These are phyloP conservation scores for Sporothrix sp. DNA, from an alignment of 2,329 filamentous ascomycete species.

Conservation along the genomic window DNA sequence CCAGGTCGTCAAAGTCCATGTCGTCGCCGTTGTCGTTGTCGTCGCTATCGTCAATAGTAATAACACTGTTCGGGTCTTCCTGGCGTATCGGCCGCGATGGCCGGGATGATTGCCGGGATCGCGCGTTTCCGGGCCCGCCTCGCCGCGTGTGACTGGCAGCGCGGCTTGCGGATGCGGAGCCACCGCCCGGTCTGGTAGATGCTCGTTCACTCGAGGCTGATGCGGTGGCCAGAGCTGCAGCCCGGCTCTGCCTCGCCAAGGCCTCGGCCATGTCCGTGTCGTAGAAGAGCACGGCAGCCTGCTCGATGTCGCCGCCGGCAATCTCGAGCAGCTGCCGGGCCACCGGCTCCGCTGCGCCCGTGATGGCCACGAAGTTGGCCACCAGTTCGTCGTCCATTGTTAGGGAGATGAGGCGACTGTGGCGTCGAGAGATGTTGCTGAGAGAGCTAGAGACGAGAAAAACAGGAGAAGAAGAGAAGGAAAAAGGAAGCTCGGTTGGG, in stretches of 20 bases:
- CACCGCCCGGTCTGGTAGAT: conserved; percentile 9
- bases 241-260: conserved; percentile 28
- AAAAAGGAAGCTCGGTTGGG: not conserved
- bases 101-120: not conserved
- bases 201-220: not conserved
- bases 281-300: conserved; percentile 83
- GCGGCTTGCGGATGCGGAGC: conserved; percentile 12
- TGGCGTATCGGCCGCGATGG: conserved; percentile 26
- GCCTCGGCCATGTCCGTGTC: conserved; percentile 62
- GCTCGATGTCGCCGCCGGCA: conserved; percentile 72
- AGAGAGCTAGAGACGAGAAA: no score
- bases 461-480: no score
- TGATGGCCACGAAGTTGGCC: conserved; percentile 71
- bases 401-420: not conserved
- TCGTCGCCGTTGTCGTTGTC: conserved; percentile 36
- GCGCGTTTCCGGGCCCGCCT: no score
- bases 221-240: conserved; percentile 17
- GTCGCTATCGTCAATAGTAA: conserved; percentile 70
- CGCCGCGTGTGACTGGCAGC: conserved; percentile 9
- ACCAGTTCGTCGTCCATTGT: conserved; percentile 60
- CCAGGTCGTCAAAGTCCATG: conserved; percentile 58
- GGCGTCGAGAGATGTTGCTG: no score
- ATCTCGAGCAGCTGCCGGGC: conserved; percentile 77
- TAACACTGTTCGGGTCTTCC: conserved; percentile 49
- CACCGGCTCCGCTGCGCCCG: conserved; percentile 60